phyloP scores from a whole-genome alignment of 2,329 filamentous ascomycete species.

The Fusarium duplospermum region DNA sequence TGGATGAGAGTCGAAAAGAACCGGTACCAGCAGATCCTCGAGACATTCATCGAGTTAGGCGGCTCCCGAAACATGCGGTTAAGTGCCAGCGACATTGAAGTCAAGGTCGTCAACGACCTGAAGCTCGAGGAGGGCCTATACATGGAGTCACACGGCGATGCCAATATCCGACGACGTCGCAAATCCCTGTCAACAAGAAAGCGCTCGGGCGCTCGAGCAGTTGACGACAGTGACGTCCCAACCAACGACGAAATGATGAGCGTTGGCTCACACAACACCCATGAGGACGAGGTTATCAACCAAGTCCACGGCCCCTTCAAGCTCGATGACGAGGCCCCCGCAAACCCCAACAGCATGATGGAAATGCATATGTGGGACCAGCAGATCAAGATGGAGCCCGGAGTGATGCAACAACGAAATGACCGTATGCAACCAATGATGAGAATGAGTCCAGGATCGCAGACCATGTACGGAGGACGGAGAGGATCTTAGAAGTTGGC shows the following conservation, averaged over 20 bases:
- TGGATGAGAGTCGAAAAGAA: slow-evolving; percentile 55
- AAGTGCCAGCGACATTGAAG: slow-evolving; percentile 62
- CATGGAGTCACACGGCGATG: slow-evolving; percentile 53
- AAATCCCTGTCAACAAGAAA: slow-evolving; percentile 51
- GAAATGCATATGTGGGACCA: slow-evolving; percentile 47
- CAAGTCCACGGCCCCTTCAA: slow-evolving; percentile 46
- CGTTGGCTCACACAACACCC: slow-evolving; percentile 48
- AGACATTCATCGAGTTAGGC: slow-evolving; percentile 61
- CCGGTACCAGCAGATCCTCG: slow-evolving; percentile 56
- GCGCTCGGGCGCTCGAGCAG: slow-evolving; percentile 36
- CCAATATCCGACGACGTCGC: slow-evolving; percentile 54
- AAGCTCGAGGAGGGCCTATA: slow-evolving; percentile 54
- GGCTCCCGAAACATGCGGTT: slow-evolving; percentile 62
- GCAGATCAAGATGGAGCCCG: slow-evolving; percentile 46
- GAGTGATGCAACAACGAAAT: slow-evolving; percentile 29
- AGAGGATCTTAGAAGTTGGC: slow-evolving; percentile 29
- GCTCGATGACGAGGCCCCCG: slow-evolving; percentile 42
- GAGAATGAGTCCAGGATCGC: slow-evolving; percentile 36
- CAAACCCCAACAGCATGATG: slow-evolving; percentile 43
- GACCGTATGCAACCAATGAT: slow-evolving; percentile 39
- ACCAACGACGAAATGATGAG: slow-evolving; percentile 56
- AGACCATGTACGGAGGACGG: slow-evolving; percentile 38
- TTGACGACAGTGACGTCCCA: slow-evolving; percentile 37
- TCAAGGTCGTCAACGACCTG: slow-evolving; percentile 60
- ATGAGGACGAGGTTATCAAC: slow-evolving; percentile 52